Conservation (phyloP, 148 eudicot genomes). For the Chenopodium quinoa region DNA sequence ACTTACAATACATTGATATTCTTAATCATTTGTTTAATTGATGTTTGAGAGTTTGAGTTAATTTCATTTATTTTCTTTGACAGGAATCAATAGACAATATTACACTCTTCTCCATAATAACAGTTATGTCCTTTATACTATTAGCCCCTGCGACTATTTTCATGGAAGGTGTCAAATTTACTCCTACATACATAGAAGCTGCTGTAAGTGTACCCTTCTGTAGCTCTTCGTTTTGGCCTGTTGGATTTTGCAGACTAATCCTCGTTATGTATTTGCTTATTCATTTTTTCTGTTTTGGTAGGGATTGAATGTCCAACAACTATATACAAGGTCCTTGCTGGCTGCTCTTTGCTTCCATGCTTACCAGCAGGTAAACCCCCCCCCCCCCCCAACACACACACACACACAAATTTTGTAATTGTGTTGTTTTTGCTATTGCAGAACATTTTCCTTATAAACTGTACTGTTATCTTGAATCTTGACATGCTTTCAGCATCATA, state of each 20-base stretch:
- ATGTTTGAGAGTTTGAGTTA: not conserved
- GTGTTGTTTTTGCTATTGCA: not conserved
- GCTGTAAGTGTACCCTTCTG: slow-evolving; percentile 54
- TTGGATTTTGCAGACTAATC: not conserved
- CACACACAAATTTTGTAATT: not conserved
- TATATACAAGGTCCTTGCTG: slow-evolving; percentile 65
- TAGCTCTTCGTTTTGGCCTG: not conserved
- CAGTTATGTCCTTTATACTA: slow-evolving; percentile 87
- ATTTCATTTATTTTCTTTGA: slow-evolving; percentile 10
- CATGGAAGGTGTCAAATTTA: slow-evolving; percentile 84
- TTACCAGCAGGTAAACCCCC: slow-evolving; percentile 60
- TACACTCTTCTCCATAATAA: slow-evolving; percentile 88
- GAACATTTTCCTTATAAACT: not conserved
- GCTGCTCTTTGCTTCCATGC: slow-evolving; percentile 97
- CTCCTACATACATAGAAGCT: slow-evolving; percentile 73
- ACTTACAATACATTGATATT: not conserved
- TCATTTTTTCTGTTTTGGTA: slow-evolving; percentile 27
- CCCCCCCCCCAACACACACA: no score
- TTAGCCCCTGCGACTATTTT: slow-evolving; percentile 64
- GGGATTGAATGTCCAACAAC: slow-evolving; percentile 70
- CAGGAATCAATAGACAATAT: slow-evolving; percentile 96
- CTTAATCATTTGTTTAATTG: slow-evolving; percentile 1
- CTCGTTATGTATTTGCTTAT: slow-evolving; percentile 4
- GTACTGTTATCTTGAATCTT: not conserved
- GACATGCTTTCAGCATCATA: not conserved